Evolutionary conservation across 352 stramenopile species (phyloP), one percentile per base, ranked within the genome.

Genomic region (Thraustochytrium striatum): DNA sequence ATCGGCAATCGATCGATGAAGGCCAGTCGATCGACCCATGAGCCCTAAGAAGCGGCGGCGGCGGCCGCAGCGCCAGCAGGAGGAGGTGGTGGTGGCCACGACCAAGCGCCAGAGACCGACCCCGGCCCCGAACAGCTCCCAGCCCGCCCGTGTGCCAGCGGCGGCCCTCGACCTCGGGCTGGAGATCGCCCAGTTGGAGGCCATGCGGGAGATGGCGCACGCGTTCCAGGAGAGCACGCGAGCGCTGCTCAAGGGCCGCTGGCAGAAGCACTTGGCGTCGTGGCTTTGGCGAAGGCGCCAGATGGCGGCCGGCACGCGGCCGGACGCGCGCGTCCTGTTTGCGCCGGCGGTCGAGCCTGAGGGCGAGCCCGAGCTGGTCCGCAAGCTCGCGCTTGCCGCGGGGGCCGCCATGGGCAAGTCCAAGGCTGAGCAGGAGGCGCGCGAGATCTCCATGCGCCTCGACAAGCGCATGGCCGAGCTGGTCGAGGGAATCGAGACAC

Each of bases 241-340:
- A 5, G 5, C 53, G 21, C 53, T 33, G 59, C 35, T 70, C 7
- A 33, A 38, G 3, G 41, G 59, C 5, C 59, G 59, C 21, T 38
- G 50, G 7, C 59, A 70, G 25, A 25, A 25, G 25, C 59, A 70
- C 30, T 70, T 70, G 2, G 59, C 50, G 59, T 16, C 13, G 35
- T 70, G 59, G 59, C 38, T 70, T 2, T 70, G 59, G 59, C 33
- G 59, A 5, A 47, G 59, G 30, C 35, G 53, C 19, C 13, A 70
- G 16, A 38, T 32, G 1, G 59, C 35, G 2, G 59, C 59, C 8
- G 8, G 25, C 50, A 57, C 59, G n/a, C n/a, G n/a, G n/a, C n/a
- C n/a, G n/a, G n/a, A n/a, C 21, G 59, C 53, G 9, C 41, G 50
- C 36, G 50, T 70, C 30, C 33, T 25, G 16, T 33, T 70, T 28